These are phyloP conservation scores for Yarrowia sp. DNA, from an alignment of 805 yeast species.

Conservation along the genomic window DNA sequence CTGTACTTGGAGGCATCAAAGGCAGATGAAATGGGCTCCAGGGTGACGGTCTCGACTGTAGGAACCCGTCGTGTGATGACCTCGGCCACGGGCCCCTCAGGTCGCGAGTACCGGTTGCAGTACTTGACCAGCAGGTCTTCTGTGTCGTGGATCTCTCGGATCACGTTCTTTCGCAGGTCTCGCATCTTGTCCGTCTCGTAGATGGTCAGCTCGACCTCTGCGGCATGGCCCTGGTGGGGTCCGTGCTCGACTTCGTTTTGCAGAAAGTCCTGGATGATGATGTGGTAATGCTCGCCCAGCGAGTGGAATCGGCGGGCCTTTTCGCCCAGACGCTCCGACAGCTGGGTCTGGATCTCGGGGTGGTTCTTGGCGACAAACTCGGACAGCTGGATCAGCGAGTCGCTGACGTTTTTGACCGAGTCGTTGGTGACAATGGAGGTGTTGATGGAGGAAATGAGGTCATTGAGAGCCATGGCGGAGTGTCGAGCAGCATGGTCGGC, in stretches of 20 bases:
- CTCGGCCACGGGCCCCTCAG: conserved; percentile 8
- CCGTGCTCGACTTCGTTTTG: conserved; percentile 19
- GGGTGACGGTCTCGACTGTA: conserved; percentile 18
- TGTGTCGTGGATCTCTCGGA: conserved; percentile 31
- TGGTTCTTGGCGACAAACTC: conserved; percentile 21
- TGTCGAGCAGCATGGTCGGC: conserved; percentile 32
- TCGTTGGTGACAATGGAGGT: conserved; percentile 33
- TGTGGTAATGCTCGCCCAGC: conserved; percentile 27
- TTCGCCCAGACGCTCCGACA: conserved; percentile 28
- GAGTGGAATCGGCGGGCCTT: conserved; percentile 29
- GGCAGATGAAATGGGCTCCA: conserved; percentile 11
- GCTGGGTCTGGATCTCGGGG: conserved; percentile 28
- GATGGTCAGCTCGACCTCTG: conserved; percentile 23
- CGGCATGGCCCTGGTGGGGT: conserved; percentile 26
- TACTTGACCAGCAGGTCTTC: conserved; percentile 33
- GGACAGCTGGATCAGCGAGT: conserved; percentile 30
- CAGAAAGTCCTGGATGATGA: conserved; percentile 22
- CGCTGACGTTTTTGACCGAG: conserved; percentile 31
- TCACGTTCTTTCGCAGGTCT: conserved; percentile 30
- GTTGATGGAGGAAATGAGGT: conserved; percentile 34
- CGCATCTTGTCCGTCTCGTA: conserved; percentile 25
- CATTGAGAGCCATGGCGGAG: conserved; percentile 35
- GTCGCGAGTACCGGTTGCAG: conserved; percentile 29
- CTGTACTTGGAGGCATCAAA: conserved; percentile 20
- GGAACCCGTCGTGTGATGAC: conserved; percentile 19